Conservation (phyloP, 2,329 filamentous ascomycete genomes). For the Neofusicoccum sp. region DNA sequence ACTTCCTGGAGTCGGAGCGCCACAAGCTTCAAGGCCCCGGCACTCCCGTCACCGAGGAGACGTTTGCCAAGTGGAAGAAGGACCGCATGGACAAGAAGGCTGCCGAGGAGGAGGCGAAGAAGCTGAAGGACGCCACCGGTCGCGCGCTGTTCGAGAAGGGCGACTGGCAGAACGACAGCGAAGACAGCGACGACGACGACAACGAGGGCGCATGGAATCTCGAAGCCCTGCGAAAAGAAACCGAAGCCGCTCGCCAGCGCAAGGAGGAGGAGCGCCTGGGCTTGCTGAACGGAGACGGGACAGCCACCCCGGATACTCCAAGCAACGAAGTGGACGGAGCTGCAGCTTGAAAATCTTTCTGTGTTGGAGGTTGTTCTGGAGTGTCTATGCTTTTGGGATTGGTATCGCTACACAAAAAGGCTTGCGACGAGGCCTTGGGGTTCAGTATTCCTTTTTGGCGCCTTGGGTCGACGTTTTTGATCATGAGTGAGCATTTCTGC, state of each 20-base stretch:
- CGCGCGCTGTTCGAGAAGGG: conserved; percentile 95
- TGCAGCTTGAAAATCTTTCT: background rate
- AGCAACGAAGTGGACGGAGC: background rate
- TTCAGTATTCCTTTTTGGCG: conserved; percentile 11
- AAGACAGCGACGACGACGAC: conserved; percentile 63
- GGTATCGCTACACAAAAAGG: conserved; percentile 16
- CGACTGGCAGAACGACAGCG: conserved; percentile 76
- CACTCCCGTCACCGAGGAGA: conserved; percentile 90
- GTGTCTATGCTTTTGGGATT: background rate
- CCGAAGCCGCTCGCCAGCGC: conserved; percentile 70
- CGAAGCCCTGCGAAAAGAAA: conserved; percentile 80
- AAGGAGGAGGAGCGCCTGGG: conserved; percentile 75
- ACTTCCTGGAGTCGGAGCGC: conserved; percentile 94
- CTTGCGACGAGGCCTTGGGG: conserved; percentile 1
- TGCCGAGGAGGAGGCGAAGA: conserved; percentile 85
- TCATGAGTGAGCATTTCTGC: background rate
- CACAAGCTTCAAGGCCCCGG: conserved; percentile 91
- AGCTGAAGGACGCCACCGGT: conserved; percentile 94
- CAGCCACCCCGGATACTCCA: background rate
- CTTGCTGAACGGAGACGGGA: background rate
- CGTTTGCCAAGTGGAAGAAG: conserved; percentile 97
- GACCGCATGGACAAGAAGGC: conserved; percentile 93
- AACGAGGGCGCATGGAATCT: conserved; percentile 74
- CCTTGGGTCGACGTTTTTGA: background rate
- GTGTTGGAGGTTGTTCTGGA: background rate